Evolutionary conservation across 176 grass and related monocot species (phyloP), one percentile per base, ranked within the genome.

Genomic region (Triticum monococcum): DNA sequence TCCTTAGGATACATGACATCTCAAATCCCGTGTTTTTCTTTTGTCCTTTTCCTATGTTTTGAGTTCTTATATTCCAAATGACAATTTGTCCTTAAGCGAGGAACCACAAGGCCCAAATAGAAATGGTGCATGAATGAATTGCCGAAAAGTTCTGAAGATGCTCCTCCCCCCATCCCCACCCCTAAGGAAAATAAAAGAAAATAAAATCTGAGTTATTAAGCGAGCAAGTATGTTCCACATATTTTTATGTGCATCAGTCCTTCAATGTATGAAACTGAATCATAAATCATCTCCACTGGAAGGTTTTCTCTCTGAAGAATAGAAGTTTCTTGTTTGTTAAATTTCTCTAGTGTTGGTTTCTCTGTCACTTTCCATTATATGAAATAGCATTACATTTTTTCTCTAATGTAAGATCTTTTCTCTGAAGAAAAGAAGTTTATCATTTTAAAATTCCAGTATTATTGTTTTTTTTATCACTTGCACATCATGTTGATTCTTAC

Each of bases 141-240:
- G 4, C 45, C 46, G 61, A 81, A 76, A 85, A 45, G 22, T 77
- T 80, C 24, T 23, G 77, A 85, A 61, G 62, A 81, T 75, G 40
- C 66, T 56, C 23, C 43, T 22, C 5, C 56, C 13, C 56, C 20
- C 20, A 59, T 22, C 56, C 56, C 56, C 56, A 20, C 7, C 17
- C 5, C 56, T 59, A 59, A 59, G 20, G 7, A 59, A 59, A 59
- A 59, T 59, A 57, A 22, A 57, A 57, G 8, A 30, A 54, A 65
- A 75, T 46, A 23, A 60, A 64, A 85, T 10, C 36, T 1, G 17
- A 5, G 22, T 36, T 84, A 73, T 25, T 68, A 38, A 26, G 54
- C 33, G 50, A 70, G 40, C 5, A 72, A 72, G 63, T 64, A 22
- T 43, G 31, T 54, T 38, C 54, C 83, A 20, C 37, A 54, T 72